phyloP scores from a whole-genome alignment of 306 rosid genomes.

The Cajanus cajan region DNA sequence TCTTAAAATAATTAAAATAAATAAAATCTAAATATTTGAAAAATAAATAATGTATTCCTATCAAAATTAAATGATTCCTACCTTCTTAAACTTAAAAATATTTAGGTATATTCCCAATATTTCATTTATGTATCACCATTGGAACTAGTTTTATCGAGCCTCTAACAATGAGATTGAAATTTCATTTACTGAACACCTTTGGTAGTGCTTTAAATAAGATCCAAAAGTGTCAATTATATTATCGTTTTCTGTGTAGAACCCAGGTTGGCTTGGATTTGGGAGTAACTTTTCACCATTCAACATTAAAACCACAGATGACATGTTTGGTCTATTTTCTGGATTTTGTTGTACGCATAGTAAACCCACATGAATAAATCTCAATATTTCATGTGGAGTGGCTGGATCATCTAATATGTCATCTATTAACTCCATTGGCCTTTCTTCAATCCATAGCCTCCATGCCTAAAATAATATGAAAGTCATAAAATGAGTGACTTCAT shows the following conservation, averaged over 20 bases:
- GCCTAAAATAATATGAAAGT: neutral
- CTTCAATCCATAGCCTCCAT: neutral
- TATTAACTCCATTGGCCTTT: neutral
- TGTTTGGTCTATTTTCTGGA: neutral
- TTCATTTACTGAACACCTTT: slow-evolving; percentile 1
- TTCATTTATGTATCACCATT: too few species aligned
- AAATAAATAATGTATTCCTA: too few species aligned
- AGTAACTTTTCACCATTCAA: neutral
- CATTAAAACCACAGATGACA: neutral
- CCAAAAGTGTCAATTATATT: neutral
- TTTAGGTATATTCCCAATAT: too few species aligned
- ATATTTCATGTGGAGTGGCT: neutral
- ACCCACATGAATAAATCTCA: neutral
- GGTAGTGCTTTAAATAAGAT: neutral
- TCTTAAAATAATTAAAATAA: too few species aligned
- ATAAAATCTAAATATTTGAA: too few species aligned
- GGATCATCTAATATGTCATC: neutral
- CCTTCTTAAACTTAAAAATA: too few species aligned
- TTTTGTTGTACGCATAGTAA: neutral
- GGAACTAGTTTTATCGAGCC: neutral
- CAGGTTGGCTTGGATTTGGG: neutral
- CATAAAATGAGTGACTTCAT: neutral
- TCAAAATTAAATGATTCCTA: too few species aligned
- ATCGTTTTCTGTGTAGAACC: neutral
- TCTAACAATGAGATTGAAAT: neutral